These are phyloP conservation scores for Ammopiptanthus mongolicus DNA, from an alignment of 306 rosid species.

Conservation along the genomic window DNA sequence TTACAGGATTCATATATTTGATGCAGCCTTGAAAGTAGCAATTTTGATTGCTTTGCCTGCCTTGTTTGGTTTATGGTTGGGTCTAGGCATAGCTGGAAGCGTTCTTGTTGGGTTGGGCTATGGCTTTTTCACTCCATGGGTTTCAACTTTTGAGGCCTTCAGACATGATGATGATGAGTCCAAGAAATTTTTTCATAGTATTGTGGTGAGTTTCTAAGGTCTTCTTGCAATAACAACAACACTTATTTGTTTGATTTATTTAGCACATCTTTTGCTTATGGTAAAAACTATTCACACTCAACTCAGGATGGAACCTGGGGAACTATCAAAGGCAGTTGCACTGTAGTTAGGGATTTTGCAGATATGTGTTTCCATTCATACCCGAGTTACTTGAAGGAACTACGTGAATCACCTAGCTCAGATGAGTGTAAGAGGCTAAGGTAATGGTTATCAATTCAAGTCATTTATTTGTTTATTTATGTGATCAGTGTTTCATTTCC, in stretches of 20 bases:
- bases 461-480: neutral
- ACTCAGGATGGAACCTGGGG: constrained; percentile 81
- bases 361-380: constrained; percentile 76
- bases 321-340: constrained; percentile 78
- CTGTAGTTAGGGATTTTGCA: constrained; percentile 83
- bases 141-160: constrained; percentile 86
- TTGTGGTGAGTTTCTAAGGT: constrained; percentile 42
- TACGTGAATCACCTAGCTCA: constrained; percentile 56
- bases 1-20: constrained; percentile 58
- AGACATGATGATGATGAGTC: constrained; percentile 47
- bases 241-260: constrained; percentile 9
- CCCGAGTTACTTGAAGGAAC: constrained; percentile 65
- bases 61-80: constrained; percentile 78
- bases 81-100: constrained; percentile 69
- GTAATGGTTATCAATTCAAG: constrained; percentile 28
- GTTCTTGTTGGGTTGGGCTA: constrained; percentile 72
- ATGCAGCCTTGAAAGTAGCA: constrained; percentile 63
- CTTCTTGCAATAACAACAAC: neutral
- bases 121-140: constrained; percentile 85
- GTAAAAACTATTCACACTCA: neutral
- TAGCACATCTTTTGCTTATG: neutral
- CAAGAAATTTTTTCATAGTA: constrained; percentile 52
- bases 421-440: constrained; percentile 50
- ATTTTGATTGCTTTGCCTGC: constrained; percentile 64
- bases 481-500: no score